Evolutionary conservation across 768 basidiomycete species (phyloP).

Genomic region (Tubosaeta sp.): DNA sequence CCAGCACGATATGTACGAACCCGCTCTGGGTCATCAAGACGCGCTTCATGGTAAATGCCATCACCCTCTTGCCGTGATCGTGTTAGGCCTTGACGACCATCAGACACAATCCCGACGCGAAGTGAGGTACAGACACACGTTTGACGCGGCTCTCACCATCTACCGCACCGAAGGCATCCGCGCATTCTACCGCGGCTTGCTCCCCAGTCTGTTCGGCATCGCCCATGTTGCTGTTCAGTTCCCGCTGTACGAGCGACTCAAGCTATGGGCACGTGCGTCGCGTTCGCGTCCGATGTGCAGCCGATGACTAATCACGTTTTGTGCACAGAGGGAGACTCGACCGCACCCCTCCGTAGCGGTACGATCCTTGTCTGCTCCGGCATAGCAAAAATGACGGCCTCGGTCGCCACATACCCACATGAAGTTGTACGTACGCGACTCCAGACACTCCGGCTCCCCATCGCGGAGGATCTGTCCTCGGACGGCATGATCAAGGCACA

Average conservation of each 20-base stretch:
- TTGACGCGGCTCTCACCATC: slow-evolving; percentile 86
- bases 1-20: slow-evolving; percentile 91
- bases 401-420: slow-evolving; percentile 94
- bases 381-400: slow-evolving; percentile 94
- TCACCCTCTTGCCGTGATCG: neutral
- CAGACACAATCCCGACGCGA: slow-evolving; percentile 84
- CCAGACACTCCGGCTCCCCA: slow-evolving; percentile 75
- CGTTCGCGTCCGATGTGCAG: neutral
- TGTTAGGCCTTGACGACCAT: neutral
- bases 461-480: slow-evolving; percentile 54
- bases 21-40: slow-evolving; percentile 99
- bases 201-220: slow-evolving; percentile 92
- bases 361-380: slow-evolving; percentile 88
- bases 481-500: slow-evolving; percentile 58
- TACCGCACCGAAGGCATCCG: slow-evolving; percentile 81
- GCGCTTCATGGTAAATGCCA: slow-evolving; percentile 84
- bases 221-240: slow-evolving; percentile 96
- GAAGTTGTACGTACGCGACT: slow-evolving; percentile 98
- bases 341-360: slow-evolving; percentile 27
- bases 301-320: slow-evolving; percentile 1
- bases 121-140: slow-evolving; percentile 79
- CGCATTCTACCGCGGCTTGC: slow-evolving; percentile 92
- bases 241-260: slow-evolving; percentile 91
- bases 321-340: slow-evolving; percentile 28
- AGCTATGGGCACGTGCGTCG: slow-evolving; percentile 76